Base-by-base conservation (phyloP, 140 eudicot genomes). In the Stevia rebaudiana region DNA sequence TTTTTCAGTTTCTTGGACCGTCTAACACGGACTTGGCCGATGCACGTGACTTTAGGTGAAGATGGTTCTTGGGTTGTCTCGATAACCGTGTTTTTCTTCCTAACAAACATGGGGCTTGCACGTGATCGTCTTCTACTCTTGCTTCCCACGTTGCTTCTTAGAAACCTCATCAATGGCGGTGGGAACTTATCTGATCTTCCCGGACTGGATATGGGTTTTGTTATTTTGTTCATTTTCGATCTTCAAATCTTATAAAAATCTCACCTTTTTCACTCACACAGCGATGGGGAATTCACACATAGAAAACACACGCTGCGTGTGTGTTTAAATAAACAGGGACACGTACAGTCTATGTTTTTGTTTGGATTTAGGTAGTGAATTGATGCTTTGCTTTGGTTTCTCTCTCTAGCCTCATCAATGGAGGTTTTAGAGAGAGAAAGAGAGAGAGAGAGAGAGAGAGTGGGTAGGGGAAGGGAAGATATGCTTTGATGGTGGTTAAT, bases 1-100 rank as follows among this genome's bases (percentile, higher is more conserved):
- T 35, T 35, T 6, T 40, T 68, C 21, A 33, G 54, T 31, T 75
- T 48, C 42, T 78, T 76, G 70, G 79, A 73, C 43, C 88, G 81
- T 36, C 83, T 80, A 56, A 78, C 88, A 3, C 90, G 87, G 74
- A 87, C 96, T 69, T 92, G 96, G 65, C 98, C 98, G 23, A 88
- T 88, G 82, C 98, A 92, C 44, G 96, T 92, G 87, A 92, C 98
- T 73, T 85, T 88, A 24, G 98, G 96, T 8, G 98, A 92, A 18
- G 98, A 85, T 3, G 98, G 98, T 40, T 91, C 98, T 73, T 91
- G 95, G 12, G 71, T 76, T 5, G 83, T 39, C 63, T 83, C 84
- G 50, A 63, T 66, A 11, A 41, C 23, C 22, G 86, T 77, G 49
- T 74, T 76, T 61, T 77, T 86, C 65, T 71, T 82, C 55, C 79